Evolutionary conservation across 495 filamentous ascomycete genomes (phyloP).

Genomic region (Polyplosphaeria fusca): DNA sequence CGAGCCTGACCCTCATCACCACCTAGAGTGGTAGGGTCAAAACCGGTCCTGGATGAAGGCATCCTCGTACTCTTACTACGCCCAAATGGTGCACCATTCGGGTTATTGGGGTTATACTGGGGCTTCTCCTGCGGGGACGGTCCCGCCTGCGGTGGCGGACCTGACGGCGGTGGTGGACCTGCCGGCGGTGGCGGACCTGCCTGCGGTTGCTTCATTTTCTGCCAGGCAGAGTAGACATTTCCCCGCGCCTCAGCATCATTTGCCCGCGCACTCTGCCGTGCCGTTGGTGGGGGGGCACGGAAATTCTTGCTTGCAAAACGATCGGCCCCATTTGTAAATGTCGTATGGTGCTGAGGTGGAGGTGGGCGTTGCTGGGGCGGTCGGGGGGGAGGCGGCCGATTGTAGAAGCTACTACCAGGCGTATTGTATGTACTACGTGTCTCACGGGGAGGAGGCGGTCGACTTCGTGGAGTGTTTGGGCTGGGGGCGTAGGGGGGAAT

Average conservation of each 20-base stretch:
- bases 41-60: conserved; percentile 40
- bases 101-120: conserved; percentile 31
- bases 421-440: conserved; percentile 36
- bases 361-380: conserved; percentile 43
- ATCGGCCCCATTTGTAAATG: conserved; percentile 34
- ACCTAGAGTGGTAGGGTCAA: conserved; percentile 38
- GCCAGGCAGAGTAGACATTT: conserved; percentile 64
- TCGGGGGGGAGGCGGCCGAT: conserved; percentile 40
- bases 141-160: background rate
- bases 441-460: conserved; percentile 41
- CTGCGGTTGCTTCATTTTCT: conserved; percentile 54
- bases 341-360: conserved; percentile 25
- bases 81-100: conserved; percentile 42
- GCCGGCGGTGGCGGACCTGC: background rate
- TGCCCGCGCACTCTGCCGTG: conserved; percentile 40
- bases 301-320: conserved; percentile 39
- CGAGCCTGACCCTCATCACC: conserved; percentile 36
- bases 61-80: conserved; percentile 45
- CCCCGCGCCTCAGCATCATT: conserved; percentile 55
- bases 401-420: conserved; percentile 45
- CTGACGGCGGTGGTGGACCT: background rate
- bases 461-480: conserved; percentile 11
- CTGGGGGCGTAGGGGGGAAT: conserved; percentile 21
- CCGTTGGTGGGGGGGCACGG: conserved; percentile 35
- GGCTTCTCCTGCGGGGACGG: conserved; percentile 5